Evolutionary conservation across 108 stramenopile species (phyloP).

Genomic region (Fistulifera pelliculosa): DNA sequence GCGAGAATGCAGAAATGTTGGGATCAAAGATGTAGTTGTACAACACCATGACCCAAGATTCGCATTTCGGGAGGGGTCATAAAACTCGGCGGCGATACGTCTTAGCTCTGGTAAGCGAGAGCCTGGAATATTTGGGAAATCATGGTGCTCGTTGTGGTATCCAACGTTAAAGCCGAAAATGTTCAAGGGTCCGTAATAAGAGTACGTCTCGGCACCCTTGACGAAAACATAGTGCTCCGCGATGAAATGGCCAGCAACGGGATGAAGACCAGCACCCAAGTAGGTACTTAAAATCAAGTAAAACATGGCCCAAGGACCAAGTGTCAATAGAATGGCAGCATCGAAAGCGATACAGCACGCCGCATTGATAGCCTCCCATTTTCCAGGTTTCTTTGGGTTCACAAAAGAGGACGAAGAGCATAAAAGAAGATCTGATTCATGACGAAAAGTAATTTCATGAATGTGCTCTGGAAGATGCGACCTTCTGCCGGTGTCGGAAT

Average conservation of each 20-base stretch:
- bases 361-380: constrained; percentile 57
- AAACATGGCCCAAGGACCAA: constrained; percentile 53
- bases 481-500: constrained; percentile 79
- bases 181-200: constrained; percentile 91
- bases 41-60: constrained; percentile 76
- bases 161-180: constrained; percentile 90
- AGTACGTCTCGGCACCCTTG: constrained; percentile 76
- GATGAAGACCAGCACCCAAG: constrained; percentile 84
- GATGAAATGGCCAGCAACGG: constrained; percentile 95
- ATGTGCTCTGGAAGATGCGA: constrained; percentile 48
- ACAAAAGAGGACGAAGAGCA: constrained; percentile 78
- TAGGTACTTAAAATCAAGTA: constrained; percentile 77
- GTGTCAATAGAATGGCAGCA: constrained; percentile 35
- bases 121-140: constrained; percentile 84
- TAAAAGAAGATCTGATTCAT: constrained; percentile 82
- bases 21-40: constrained; percentile 75
- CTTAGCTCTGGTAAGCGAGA: constrained; percentile 70
- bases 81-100: constrained; percentile 79
- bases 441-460: constrained; percentile 75
- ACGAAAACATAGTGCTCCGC: constrained; percentile 88
- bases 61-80: constrained; percentile 78
- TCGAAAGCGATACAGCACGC: constrained; percentile 48
- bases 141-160: constrained; percentile 97
- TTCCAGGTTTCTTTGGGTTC: constrained; percentile 61
- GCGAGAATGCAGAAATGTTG: constrained; percentile 66